Conservation (phyloP, 1,139 yeast genomes). For the Pneumocystis carinii region DNA sequence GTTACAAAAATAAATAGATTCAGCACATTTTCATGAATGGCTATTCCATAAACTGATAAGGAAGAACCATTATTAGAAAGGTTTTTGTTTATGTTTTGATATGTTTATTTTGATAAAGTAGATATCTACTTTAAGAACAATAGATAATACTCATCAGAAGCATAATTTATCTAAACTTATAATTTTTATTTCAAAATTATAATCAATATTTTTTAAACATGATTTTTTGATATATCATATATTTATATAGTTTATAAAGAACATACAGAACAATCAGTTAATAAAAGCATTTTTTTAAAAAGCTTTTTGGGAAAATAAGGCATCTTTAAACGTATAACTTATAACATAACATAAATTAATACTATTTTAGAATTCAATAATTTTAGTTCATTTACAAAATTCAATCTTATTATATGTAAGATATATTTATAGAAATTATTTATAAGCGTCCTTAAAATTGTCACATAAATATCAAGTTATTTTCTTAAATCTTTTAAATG, state of each 20-base stretch:
- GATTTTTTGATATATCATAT: not conserved
- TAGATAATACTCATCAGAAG: not conserved
- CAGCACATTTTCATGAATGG: not conserved
- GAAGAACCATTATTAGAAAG: not conserved
- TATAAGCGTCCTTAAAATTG: too few relatives aligned
- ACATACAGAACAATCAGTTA: not conserved
- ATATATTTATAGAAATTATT: too few relatives aligned
- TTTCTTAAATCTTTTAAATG: too few relatives aligned
- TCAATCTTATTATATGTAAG: too few relatives aligned
- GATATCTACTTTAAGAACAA: not conserved
- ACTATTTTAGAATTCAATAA: too few relatives aligned
- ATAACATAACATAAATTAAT: not conserved
- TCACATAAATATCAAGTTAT: too few relatives aligned
- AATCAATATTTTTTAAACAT: not conserved
- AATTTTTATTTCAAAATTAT: not conserved
- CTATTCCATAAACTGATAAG: not conserved
- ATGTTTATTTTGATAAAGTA: not conserved
- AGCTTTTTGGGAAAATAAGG: not conserved
- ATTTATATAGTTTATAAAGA: not conserved
- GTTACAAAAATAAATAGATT: not conserved
- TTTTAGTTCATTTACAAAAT: too few relatives aligned
- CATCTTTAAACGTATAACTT: not conserved
- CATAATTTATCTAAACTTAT: not conserved
- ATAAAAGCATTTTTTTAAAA: not conserved
- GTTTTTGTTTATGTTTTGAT: not conserved